These are phyloP conservation scores for Neoscytalidium dimidiatum DNA, from an alignment of 2,329 filamentous ascomycete genomes.

Conservation along the genomic window DNA sequence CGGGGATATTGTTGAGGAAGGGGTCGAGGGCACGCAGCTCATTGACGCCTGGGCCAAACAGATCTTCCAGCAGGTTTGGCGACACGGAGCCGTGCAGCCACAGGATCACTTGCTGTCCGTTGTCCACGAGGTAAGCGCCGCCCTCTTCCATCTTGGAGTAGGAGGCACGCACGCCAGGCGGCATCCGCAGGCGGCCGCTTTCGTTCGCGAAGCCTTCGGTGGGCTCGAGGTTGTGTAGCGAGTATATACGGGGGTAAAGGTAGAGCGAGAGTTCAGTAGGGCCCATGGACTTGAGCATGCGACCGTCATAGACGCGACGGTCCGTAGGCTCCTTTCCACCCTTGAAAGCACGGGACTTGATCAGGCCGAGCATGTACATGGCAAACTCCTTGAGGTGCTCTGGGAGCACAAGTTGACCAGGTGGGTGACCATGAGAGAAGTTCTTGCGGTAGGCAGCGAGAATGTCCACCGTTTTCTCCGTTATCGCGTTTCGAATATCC, in stretches of 20 bases:
- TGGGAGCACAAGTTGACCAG: slow-evolving; percentile 89
- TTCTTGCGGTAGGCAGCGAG: slow-evolving; percentile 91
- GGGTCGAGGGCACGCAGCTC: slow-evolving; percentile 77
- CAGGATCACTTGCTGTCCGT: slow-evolving; percentile 86
- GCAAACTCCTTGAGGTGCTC: slow-evolving; percentile 95
- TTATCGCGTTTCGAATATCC: slow-evolving; percentile 79
- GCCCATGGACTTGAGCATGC: slow-evolving; percentile 86
- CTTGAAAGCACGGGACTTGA: slow-evolving; percentile 93
- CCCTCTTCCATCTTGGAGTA: slow-evolving; percentile 90
- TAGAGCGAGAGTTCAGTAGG: slow-evolving; percentile 84
- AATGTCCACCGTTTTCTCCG: slow-evolving; percentile 91
- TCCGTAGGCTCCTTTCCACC: slow-evolving; percentile 87
- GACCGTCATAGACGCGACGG: slow-evolving; percentile 85
- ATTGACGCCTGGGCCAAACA: slow-evolving; percentile 78
- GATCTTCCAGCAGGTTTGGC: slow-evolving; percentile 84
- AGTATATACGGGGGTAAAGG: slow-evolving; percentile 90
- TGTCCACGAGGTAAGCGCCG: slow-evolving; percentile 92
- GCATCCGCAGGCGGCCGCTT: slow-evolving; percentile 84
- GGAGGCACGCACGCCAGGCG: slow-evolving; percentile 75
- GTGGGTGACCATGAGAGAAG: slow-evolving; percentile 82
- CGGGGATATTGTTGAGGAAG: slow-evolving; percentile 75
- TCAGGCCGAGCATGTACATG: slow-evolving; percentile 89
- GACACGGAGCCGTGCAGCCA: slow-evolving; percentile 94
- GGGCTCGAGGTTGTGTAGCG: slow-evolving; percentile 84
- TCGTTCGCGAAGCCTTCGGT: slow-evolving; percentile 93